A percentile compares a stretch with the other conserved stretches of the same genome.
Conservation (phyloP, 1,284 basidiomycete genomes). For the Peniophora sp. region DNA sequence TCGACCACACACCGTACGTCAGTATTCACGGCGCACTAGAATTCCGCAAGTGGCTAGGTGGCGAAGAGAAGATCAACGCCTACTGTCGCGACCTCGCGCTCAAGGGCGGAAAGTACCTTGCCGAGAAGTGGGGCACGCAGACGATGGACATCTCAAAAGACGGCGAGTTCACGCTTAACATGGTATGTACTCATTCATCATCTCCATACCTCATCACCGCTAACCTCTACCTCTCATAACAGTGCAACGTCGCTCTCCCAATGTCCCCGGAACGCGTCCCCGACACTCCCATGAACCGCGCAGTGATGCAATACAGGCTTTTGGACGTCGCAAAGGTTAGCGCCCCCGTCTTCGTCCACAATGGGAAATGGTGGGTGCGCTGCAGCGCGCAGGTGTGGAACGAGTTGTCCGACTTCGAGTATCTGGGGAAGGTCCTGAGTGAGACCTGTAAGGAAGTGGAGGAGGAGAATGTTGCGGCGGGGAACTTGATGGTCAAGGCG, state of each 20-base stretch:
- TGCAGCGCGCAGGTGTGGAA: conserved; percentile 70
- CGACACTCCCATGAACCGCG: conserved; percentile 19
- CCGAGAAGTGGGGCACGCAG: conserved; percentile 56
- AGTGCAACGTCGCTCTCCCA: conserved; percentile 40
- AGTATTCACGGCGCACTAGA: conserved; percentile 61
- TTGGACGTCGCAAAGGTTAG: conserved; percentile 36
- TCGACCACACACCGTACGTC: conserved; percentile 48
- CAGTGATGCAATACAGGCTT: conserved; percentile 28
- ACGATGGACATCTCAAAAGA: conserved; percentile 50
- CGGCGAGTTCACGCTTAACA: conserved; percentile 63
- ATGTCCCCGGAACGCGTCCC: conserved; percentile 18
- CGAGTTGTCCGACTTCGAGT: conserved; percentile 54
- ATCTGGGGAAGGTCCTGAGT: conserved; percentile 31
- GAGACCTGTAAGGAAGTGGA: conserved; percentile 19
- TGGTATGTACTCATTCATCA: conserved; percentile 47
- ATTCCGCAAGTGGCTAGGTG: conserved; percentile 78
- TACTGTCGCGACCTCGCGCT: conserved; percentile 75
- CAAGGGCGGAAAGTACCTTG: conserved; percentile 60
- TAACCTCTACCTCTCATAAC: too few species aligned
- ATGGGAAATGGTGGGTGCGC: conserved; percentile 63
- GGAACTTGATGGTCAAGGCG: too few species aligned
- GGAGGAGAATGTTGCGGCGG: neutral
- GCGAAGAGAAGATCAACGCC: conserved; percentile 70
- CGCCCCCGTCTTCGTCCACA: conserved; percentile 43
- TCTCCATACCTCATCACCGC: neutral